These are phyloP conservation scores for Leishmania braziliensis DNA, from an alignment of 208 protist species.

Conservation along the genomic window DNA sequence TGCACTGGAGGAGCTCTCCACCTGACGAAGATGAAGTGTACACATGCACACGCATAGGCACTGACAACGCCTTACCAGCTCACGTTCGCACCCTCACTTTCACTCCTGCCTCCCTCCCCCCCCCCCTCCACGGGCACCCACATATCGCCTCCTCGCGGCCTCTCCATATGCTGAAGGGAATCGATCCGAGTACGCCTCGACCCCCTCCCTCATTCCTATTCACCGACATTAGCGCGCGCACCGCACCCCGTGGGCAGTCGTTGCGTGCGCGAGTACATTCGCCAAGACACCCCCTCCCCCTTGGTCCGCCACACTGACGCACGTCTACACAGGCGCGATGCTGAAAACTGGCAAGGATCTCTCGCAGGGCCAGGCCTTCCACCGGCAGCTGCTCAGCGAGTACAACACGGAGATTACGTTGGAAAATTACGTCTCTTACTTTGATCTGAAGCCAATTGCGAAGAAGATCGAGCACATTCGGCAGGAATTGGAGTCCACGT, in stretches of 20 bases:
- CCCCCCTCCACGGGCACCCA: too few species aligned
- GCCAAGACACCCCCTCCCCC: background rate
- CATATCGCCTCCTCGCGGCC: too few species aligned
- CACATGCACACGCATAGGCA: background rate
- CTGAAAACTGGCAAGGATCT: constrained; percentile 69
- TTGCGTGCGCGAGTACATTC: background rate
- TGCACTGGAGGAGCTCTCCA: background rate
- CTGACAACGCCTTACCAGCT: background rate
- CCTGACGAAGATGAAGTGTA: background rate
- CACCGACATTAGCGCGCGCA: background rate
- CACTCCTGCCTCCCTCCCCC: too few species aligned
- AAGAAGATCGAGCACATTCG: constrained; percentile 71
- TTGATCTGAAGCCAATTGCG: constrained; percentile 76
- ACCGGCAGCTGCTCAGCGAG: constrained; percentile 81
- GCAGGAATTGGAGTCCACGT: constrained; percentile 32
- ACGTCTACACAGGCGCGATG: constrained; percentile 20
- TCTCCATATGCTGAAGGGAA: background rate
- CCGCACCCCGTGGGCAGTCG: background rate
- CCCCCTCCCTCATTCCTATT: background rate
- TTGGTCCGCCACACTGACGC: background rate
- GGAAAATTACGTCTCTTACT: constrained; percentile 83
- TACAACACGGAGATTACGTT: constrained; percentile 88
- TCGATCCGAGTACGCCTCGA: background rate
- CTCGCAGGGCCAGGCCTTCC: constrained; percentile 79
- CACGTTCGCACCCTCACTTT: background rate